Base-by-base conservation (phyloP, 768 basidiomycete genomes). In the Leccinellum albellum region DNA sequence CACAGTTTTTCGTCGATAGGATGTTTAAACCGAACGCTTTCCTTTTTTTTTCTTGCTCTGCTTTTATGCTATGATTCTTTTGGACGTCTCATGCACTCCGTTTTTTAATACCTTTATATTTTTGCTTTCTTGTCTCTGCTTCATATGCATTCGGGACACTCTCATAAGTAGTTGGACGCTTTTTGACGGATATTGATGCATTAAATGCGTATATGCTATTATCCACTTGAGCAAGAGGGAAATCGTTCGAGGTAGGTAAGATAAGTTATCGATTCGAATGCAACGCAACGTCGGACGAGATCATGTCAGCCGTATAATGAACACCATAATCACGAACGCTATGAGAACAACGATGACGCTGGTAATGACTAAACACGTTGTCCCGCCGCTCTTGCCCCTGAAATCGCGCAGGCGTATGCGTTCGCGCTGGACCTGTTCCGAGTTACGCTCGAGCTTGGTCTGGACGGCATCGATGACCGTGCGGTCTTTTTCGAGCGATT, bases 381-480 rank as follows among this genome's bases (percentile, higher is more conserved):
- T 91, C 15, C 82, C 76, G 26, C 84, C 74, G 44, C 84, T 85
- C 76, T 83, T 88, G 23, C 80, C 81, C 4, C 80, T 73, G 45
- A 88, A 82, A 58, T 83, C 82, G 55, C 84, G 74, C 56, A 92
- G 68, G 53, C 86, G 76, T 31, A 78, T 58, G 14, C 88, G 77
- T 68, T 89, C 83, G 63, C 78, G 82, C 68, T 78, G 76, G 86
- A 93, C 89, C 35, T 78, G 76, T 12, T 79, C 84, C 58, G 79
- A 81, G 73, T 91, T 92, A 23, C 79, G 78, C 64, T 91, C 90
- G 15, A 98, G 65, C 70, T 91, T 89, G 63, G 80, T 77, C 60
- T 86, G 79, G 13, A 91, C 82, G 10, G 78, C 76, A 29, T 84
- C 82, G 2, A 97, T 70, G 8, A 94, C 79, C 0, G 77, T 76